Evolutionary conservation across 1,139 yeast genomes (phyloP).

Genomic region (Zhuliangozyma parablackwelliae): DNA sequence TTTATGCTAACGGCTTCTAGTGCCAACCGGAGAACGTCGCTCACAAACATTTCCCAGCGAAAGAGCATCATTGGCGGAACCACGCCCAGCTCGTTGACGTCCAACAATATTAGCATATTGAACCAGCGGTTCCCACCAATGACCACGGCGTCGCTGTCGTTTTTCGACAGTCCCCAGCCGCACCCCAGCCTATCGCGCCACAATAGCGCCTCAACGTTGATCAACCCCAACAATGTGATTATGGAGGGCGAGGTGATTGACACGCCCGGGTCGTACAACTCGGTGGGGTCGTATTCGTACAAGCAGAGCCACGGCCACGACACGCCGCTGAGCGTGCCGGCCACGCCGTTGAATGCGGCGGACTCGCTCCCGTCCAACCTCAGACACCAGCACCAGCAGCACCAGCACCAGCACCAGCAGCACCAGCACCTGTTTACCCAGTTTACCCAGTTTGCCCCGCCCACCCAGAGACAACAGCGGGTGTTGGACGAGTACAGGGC

Average conservation of each 20-base stretch:
- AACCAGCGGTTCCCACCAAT: conserved; percentile 22
- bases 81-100: conserved; percentile 20
- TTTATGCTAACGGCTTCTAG: conserved; percentile 14
- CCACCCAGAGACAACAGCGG: conserved; percentile 3
- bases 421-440: background rate
- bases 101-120: conserved; percentile 24
- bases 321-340: conserved; percentile 11
- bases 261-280: conserved; percentile 23
- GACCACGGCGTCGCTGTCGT: conserved; percentile 8
- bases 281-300: conserved; percentile 21
- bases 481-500: conserved; percentile 12
- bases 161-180: conserved; percentile 23
- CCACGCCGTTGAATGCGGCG: conserved; percentile 17
- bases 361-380: conserved; percentile 15
- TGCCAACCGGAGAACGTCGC: conserved; percentile 16
- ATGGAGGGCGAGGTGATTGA: conserved; percentile 6
- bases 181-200: conserved; percentile 9
- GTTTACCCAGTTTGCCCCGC: too few relatives aligned
- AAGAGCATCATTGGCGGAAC: conserved; percentile 6
- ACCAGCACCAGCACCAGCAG: conserved; percentile 2
- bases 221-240: conserved; percentile 5
- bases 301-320: conserved; percentile 6
- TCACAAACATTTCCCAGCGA: conserved; percentile 8
- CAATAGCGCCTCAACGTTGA: conserved; percentile 10
- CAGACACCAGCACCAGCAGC: background rate